These are phyloP conservation scores for Colletotrichum eremochloae DNA, from an alignment of 2,329 filamentous ascomycete genomes.

Conservation along the genomic window DNA sequence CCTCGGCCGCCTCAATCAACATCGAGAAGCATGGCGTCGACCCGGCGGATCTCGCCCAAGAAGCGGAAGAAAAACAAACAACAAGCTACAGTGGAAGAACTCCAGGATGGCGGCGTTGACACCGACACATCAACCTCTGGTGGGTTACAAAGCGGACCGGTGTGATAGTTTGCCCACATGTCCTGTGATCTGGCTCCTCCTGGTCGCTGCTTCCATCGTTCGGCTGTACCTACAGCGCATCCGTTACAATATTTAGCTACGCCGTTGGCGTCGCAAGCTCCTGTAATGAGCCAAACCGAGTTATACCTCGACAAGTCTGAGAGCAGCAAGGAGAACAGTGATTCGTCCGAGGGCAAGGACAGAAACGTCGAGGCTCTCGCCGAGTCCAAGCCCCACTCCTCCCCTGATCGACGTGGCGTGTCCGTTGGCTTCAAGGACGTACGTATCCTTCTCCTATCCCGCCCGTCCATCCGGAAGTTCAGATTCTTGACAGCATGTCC, in stretches of 20 bases:
- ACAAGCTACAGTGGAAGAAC: constrained; percentile 47
- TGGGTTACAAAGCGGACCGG: no score
- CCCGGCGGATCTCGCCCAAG: constrained; percentile 38
- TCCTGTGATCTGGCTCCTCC: no score
- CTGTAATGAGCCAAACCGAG: no score
- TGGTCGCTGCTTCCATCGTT: no score
- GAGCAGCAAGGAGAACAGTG: constrained; percentile 41
- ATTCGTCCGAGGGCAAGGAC: constrained; percentile 43
- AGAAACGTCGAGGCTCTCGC: constrained; percentile 57
- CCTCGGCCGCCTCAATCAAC: constrained; percentile 58
- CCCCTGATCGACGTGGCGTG: constrained; percentile 52
- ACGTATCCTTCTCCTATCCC: constrained; percentile 75
- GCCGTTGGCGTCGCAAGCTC: no score
- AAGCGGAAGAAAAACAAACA: constrained; percentile 50
- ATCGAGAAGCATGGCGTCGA: constrained; percentile 47
- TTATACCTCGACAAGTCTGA: constrained; percentile 48
- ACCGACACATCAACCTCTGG: no score
- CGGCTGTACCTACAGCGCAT: no score
- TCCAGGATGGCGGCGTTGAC: constrained; percentile 45
- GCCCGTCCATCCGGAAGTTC: constrained; percentile 65
- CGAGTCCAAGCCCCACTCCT: constrained; percentile 46
- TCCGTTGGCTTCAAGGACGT: constrained; percentile 70
- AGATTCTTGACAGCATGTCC: constrained; percentile 71
- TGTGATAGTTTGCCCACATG: no score
- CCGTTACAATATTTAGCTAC: no score